A percentile compares a stretch with the other conserved stretches of the same genome.
Evolutionary conservation across 2,329 filamentous ascomycete species (phyloP).

Genomic region (Verticillium dahliae): DNA sequence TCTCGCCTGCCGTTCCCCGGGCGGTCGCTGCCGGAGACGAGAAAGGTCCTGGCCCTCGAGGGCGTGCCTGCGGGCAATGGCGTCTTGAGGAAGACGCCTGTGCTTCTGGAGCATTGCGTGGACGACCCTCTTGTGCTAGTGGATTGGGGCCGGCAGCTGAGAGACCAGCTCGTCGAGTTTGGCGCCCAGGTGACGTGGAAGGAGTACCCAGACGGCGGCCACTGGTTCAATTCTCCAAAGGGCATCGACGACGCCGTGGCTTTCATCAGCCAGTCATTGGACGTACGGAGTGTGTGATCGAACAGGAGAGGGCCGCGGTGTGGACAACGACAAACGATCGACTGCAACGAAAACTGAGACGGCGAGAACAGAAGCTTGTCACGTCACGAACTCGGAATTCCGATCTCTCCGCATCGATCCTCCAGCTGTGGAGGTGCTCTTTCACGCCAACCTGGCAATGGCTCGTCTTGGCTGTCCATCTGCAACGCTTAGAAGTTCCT

Average conservation of each 20-base stretch:
- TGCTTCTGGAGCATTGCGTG: slow-evolving; percentile 36
- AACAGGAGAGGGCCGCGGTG: not conserved
- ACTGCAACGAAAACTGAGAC: not conserved
- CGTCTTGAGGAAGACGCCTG: slow-evolving; percentile 32
- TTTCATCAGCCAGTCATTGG: not conserved
- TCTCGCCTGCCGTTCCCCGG: slow-evolving; percentile 28
- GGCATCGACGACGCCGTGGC: slow-evolving; percentile 33
- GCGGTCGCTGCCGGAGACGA: slow-evolving; percentile 20
- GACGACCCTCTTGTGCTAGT: slow-evolving; percentile 36
- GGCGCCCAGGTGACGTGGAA: slow-evolving; percentile 31
- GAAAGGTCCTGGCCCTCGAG: slow-evolving; percentile 22
- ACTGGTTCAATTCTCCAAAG: slow-evolving; percentile 35
- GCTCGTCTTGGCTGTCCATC: no score
- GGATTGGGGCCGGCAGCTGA: slow-evolving; percentile 24
- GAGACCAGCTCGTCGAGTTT: slow-evolving; percentile 25
- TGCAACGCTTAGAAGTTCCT: no score
- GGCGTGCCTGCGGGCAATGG: slow-evolving; percentile 16
- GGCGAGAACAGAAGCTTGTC: no score
- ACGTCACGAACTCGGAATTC: no score
- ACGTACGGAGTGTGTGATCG: not conserved
- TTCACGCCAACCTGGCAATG: no score
- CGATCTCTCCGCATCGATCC: no score
- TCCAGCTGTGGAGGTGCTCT: no score
- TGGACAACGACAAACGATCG: not conserved
- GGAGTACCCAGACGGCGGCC: slow-evolving; percentile 33